Percentiles rank a stretch among this genome's conserved stretches.
These are phyloP conservation scores for Clausena lansium DNA, from an alignment of 345 rosid species.

Conservation along the genomic window DNA sequence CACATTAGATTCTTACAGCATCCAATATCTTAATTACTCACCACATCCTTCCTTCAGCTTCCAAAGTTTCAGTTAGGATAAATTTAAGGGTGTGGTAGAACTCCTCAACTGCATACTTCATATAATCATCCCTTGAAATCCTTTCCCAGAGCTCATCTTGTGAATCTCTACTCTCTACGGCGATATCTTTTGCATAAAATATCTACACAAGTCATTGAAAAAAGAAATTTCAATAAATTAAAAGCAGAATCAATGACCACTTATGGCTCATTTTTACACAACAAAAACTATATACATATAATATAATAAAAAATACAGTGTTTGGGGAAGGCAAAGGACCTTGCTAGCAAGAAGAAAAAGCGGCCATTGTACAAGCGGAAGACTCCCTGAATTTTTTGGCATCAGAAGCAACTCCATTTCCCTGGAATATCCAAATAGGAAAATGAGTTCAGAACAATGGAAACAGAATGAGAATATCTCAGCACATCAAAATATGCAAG, in stretches of 20 bases:
- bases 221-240: not conserved
- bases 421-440: slow-evolving; percentile 30
- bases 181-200: slow-evolving; percentile 88
- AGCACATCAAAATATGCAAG: not conserved
- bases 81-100: slow-evolving; percentile 58
- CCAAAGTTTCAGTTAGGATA: slow-evolving; percentile 73
- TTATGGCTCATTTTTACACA: not conserved
- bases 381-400: slow-evolving; percentile 89
- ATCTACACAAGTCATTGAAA: slow-evolving; percentile 40
- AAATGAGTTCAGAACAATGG: not conserved
- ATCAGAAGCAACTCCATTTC: slow-evolving; percentile 92
- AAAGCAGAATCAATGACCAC: not conserved
- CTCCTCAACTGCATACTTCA: slow-evolving; percentile 96
- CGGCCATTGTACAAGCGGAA: slow-evolving; percentile 90
- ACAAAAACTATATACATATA: not conserved
- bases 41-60: slow-evolving; percentile 92
- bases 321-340: slow-evolving; percentile 41
- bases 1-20: slow-evolving; percentile 13
- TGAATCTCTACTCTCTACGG: slow-evolving; percentile 59
- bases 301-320: not conserved
- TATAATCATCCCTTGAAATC: slow-evolving; percentile 79
- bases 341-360: slow-evolving; percentile 99
- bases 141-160: slow-evolving; percentile 92
- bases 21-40: slow-evolving; percentile 29
- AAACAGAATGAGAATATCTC: slow-evolving; percentile 6